Evolutionary conservation across 1,284 basidiomycete genomes (phyloP), one percentile per base, ranked within the genome.

Genomic region (Puccinia brachypodii): DNA sequence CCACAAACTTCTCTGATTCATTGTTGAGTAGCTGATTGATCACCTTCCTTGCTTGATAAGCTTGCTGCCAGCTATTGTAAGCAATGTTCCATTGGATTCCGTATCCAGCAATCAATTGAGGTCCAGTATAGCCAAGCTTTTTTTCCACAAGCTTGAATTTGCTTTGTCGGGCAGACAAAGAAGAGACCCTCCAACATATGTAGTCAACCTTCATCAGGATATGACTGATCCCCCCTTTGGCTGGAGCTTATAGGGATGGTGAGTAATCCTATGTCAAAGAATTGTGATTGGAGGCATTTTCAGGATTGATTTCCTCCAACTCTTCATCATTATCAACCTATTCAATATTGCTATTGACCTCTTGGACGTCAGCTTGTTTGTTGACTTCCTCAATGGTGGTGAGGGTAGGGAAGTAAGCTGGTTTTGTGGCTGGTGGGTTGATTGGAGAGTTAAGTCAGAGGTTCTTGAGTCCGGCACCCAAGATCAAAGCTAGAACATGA

Each of bases 151-250:
- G 13, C 25, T 62, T 62, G 60, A 62, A 62, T 19, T 62, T 31
- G 16, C n/a, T 25, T 6, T 25, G 60, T 62, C 33, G 13, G 13
- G 60, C 60, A 6, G 60, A 6, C 31, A 25, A 62, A 6, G 60
- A 62, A 4, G 13, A 62, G 19, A 62, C 16, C 31, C 8, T 13
- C 6, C 50, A 22, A 53, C 50, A 8, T 7, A 53, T 53, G 16
- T 53, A 53, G 4, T 53, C 50, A 8, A 53, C 19, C 50, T 62
- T 9, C 96, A 87, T 97, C 96, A 62, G 95, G n/a, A n/a, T n/a
- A n/a, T n/a, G n/a, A n/a, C n/a, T n/a, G n/a, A n/a, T n/a, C n/a
- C n/a, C n/a, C n/a, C n/a, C n/a, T n/a, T n/a, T n/a, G n/a, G n/a
- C n/a, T n/a, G n/a, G n/a, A n/a, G n/a, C n/a, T n/a, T n/a, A n/a